phyloP scores from a whole-genome alignment of 2,329 filamentous ascomycete species.

The Fusarium burgessii region DNA sequence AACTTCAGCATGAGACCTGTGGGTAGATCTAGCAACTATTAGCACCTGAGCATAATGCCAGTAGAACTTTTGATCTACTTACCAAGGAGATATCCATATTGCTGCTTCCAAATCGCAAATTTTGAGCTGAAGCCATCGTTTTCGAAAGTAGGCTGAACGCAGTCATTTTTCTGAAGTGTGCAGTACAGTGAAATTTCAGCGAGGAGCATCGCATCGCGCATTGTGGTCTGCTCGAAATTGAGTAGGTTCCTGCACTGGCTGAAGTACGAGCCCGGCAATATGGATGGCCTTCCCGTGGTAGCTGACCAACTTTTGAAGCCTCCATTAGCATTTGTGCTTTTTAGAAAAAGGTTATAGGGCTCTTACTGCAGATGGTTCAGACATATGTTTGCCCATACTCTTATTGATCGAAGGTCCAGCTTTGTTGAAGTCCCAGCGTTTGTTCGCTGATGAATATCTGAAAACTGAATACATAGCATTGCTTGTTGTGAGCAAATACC shows the following conservation, averaged over 20 bases:
- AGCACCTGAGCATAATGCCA: neutral
- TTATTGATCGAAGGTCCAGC: constrained; percentile 50
- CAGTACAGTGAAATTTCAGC: constrained; percentile 56
- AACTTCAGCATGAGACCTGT: constrained; percentile 18
- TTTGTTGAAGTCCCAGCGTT: constrained; percentile 48
- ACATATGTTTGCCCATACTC: constrained; percentile 37
- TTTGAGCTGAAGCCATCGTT: constrained; percentile 22
- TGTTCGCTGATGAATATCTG: constrained; percentile 54
- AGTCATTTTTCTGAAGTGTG: constrained; percentile 50
- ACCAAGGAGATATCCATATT: constrained; percentile 37
- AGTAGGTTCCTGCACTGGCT: constrained; percentile 55
- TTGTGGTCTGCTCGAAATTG: constrained; percentile 56
- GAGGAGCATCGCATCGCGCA: constrained; percentile 56
- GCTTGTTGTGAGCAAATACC: constrained; percentile 58
- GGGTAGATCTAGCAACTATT: constrained; percentile 8
- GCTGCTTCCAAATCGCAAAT: constrained; percentile 29
- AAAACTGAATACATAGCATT: constrained; percentile 58
- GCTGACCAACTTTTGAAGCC: constrained; percentile 52
- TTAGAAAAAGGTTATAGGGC: rapidly evolving
- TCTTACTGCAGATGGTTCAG: constrained; percentile 36
- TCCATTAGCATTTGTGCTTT: neutral
- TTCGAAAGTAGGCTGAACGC: constrained; percentile 47
- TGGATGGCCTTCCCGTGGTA: constrained; percentile 55
- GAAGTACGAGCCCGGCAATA: constrained; percentile 54
- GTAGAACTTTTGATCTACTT: neutral